Base-by-base conservation (phyloP, 2,329 filamentous ascomycete species). In the Amauroascus niger region DNA sequence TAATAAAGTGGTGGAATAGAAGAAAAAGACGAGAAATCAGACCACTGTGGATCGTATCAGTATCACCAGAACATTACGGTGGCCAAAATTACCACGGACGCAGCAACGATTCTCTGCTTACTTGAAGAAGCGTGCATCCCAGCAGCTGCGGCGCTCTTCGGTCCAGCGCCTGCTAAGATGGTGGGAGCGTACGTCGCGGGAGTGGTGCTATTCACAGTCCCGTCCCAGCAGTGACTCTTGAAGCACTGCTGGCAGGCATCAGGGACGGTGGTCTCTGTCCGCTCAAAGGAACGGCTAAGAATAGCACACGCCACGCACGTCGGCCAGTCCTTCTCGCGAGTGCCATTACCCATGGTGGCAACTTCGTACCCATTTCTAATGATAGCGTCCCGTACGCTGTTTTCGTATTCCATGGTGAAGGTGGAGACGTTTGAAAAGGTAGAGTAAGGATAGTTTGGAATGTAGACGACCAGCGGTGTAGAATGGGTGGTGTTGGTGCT, bases 231-330 rank as follows among this genome's bases (percentile, higher is more conserved):
- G 73, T 96, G 96, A 18, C 74, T 70, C 11, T 74, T 60, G 69
- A 96, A 97, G 73, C 93, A 98, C 48, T 76, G 64, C 41, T 71
- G 75, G 73, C 93, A 98, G 8, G 80, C 81, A 0, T 78, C 75
- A 0, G 91, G 91, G 1, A 90, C 76, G 0, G 72, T 58, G 0
- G 84, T 85, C 16, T 77, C 75, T 0, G 87, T 91, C 48, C 88
- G 79, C 57, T 81, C 76, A 59, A 93, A 79, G 60, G 84, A 88
- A 57, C 91, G 80, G 51, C 79, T 80, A 14, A 97, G 76, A 37
- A 95, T 83, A 4, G 91, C 93, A 69, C 93, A 98, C 20, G 84
- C 88, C 3, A 95, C 85, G 62, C 91, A 98, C 1, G 81, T 76
- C 0, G 85, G 77, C 91, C 93, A 98, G 58, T 84, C 70, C 2